Conservation (phyloP, 2,329 filamentous ascomycete genomes). For the Colletotrichum zoysiae region DNA sequence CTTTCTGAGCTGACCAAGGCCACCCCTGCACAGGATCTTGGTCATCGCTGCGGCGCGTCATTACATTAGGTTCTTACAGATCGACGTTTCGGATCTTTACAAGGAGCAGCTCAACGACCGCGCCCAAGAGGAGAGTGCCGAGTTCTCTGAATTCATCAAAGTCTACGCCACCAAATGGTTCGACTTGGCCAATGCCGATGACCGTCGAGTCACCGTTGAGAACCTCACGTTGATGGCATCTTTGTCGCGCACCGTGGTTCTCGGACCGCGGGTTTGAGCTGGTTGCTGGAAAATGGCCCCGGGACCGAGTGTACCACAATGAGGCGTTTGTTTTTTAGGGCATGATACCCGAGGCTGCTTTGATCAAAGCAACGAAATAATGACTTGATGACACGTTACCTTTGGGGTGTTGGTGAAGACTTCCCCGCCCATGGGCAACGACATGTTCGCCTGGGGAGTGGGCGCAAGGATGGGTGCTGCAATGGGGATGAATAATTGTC, state of each 20-base stretch:
- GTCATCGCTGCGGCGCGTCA: neutral
- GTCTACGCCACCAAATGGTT: neutral
- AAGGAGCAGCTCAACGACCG: neutral
- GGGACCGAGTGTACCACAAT: too few relatives aligned
- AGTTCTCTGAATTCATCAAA: neutral
- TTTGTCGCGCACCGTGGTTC: neutral
- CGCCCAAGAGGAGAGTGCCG: neutral
- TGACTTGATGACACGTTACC: too few relatives aligned
- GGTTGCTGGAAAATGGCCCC: too few relatives aligned
- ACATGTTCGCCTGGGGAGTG: too few relatives aligned
- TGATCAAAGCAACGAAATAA: too few relatives aligned
- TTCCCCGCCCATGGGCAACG: too few relatives aligned
- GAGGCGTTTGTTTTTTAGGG: too few relatives aligned
- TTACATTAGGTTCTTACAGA: neutral
- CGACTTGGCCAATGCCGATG: neutral
- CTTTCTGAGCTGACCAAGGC: neutral
- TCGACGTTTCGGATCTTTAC: neutral
- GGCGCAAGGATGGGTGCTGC: too few relatives aligned
- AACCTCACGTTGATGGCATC: neutral
- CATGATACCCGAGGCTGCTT: too few relatives aligned
- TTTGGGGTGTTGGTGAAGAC: too few relatives aligned
- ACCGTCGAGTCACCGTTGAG: neutral
- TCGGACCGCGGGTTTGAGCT: too few relatives aligned
- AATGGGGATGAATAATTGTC: too few relatives aligned
- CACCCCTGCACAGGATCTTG: neutral